Conservation (phyloP, 2,329 filamentous ascomycete genomes). For the Epichloe typhina region DNA sequence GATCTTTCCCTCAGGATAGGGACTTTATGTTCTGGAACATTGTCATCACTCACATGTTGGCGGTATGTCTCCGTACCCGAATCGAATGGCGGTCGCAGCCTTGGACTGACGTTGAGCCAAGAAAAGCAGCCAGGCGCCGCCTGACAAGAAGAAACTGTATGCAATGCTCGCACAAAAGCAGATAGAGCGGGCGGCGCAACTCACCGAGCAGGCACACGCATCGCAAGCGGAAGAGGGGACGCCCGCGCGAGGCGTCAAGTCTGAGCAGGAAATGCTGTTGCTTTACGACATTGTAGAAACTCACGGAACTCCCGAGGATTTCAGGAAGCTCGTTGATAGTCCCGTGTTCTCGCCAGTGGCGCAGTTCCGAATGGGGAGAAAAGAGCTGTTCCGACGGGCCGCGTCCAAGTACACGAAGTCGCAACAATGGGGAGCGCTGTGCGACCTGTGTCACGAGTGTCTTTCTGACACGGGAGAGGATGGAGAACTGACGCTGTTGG, state of each 20-base stretch:
- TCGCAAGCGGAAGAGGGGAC: constrained; percentile 9
- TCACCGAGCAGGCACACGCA: constrained; percentile 23
- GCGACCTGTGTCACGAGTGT: constrained; percentile 30
- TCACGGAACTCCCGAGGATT: constrained; percentile 29
- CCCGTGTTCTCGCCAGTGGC: constrained; percentile 27
- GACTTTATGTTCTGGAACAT: constrained; percentile 43
- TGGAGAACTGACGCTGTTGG: constrained; percentile 26
- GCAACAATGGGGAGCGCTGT: constrained; percentile 29
- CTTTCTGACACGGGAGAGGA: constrained; percentile 25
- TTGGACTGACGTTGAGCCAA: constrained; percentile 12
- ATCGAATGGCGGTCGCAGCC: background rate
- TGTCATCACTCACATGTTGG: constrained; percentile 37
- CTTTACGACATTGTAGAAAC: constrained; percentile 33
- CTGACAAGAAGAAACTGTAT: constrained; percentile 38
- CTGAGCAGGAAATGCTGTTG: constrained; percentile 37
- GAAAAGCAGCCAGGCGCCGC: constrained; percentile 32
- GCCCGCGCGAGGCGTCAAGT: constrained; percentile 22
- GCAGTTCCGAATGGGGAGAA: constrained; percentile 33
- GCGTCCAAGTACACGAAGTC: constrained; percentile 24
- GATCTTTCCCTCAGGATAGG: constrained; percentile 34
- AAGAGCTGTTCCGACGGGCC: constrained; percentile 31
- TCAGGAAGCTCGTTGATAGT: constrained; percentile 25
- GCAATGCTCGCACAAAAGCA: constrained; percentile 37
- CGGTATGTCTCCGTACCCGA: constrained; percentile 24
- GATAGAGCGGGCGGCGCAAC: constrained; percentile 34